Evolutionary conservation across 805 yeast species (phyloP).

Genomic region (Saccharomyces mikatae): DNA sequence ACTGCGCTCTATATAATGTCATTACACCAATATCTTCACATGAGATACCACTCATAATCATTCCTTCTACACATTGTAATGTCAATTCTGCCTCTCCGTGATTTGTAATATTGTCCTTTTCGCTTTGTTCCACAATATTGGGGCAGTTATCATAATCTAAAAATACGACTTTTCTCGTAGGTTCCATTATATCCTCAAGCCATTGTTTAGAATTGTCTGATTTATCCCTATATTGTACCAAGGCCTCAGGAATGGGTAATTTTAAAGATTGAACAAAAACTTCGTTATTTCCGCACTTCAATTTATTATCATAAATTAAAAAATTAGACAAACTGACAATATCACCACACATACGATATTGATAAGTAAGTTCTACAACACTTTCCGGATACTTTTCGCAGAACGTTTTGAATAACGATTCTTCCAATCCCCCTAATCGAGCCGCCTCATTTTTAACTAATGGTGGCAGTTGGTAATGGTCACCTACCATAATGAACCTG

Average conservation of each 20-base stretch:
- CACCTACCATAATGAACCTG: conserved; percentile 89
- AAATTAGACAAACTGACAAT: conserved; percentile 77
- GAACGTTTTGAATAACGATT: conserved; percentile 66
- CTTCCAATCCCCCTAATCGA: conserved; percentile 45
- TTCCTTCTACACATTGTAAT: conserved; percentile 42
- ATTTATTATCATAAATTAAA: conserved; percentile 64
- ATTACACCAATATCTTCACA: conserved; percentile 69
- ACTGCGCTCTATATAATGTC: conserved; percentile 81
- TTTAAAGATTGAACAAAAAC: conserved; percentile 54
- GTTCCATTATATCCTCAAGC: conserved; percentile 50
- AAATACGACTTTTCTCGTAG: conserved; percentile 58
- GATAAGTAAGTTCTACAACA: conserved; percentile 70
- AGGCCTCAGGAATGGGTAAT: conserved; percentile 28
- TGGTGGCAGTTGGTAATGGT: conserved; percentile 90
- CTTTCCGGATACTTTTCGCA: conserved; percentile 66
- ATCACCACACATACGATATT: conserved; percentile 88
- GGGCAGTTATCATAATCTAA: conserved; percentile 57
- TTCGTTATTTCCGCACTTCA: conserved; percentile 62
- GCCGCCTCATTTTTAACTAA: conserved; percentile 67
- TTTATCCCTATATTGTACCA: conserved; percentile 13
- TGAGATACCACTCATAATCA: conserved; percentile 52
- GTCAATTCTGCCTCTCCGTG: conserved; percentile 48
- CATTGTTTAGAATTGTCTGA: conserved; percentile 32
- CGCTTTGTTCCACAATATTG: conserved; percentile 50
- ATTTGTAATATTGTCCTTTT: conserved; percentile 67